Percentiles rank a stretch among this genome's conserved stretches.
Conservation (phyloP, 148 eudicot species). For the Heliosperma pusillum region DNA sequence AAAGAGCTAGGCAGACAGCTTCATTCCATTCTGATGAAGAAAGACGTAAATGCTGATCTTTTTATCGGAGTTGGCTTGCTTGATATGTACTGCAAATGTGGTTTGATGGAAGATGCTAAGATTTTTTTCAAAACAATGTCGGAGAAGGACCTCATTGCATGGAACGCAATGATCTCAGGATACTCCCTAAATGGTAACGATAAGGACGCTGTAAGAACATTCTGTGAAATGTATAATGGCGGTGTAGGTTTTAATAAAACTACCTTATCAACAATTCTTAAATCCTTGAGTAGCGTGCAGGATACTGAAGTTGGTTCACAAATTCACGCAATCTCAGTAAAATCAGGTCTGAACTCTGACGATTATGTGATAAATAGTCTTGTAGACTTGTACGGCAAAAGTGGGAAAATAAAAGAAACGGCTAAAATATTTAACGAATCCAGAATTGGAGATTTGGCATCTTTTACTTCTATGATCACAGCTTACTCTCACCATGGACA, state of each 20-base stretch:
- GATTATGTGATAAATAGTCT: conserved; percentile 56
- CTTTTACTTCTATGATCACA: conserved; percentile 66
- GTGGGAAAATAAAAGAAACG: conserved; percentile 43
- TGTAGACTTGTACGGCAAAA: conserved; percentile 61
- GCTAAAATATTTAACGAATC: conserved; percentile 44
- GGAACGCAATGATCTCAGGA: conserved; percentile 68
- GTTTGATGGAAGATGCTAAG: conserved; percentile 47
- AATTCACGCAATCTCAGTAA: conserved; percentile 52
- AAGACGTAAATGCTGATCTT: conserved; percentile 43
- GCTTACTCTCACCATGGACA: conserved; percentile 65
- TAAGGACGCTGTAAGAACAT: conserved; percentile 42
- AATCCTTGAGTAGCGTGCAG: conserved; percentile 47
- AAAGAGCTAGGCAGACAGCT: conserved; percentile 57
- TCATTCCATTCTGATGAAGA: conserved; percentile 57
- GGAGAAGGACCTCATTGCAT: conserved; percentile 48
- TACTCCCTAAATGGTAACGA: conserved; percentile 43
- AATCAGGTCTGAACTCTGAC: conserved; percentile 49
- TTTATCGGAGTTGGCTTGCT: conserved; percentile 58
- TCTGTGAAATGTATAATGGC: conserved; percentile 37
- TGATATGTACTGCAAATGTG: conserved; percentile 71
- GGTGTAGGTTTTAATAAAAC: conserved; percentile 51
- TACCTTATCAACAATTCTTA: conserved; percentile 55
- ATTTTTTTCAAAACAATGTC: conserved; percentile 40
- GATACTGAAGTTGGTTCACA: conserved; percentile 35
- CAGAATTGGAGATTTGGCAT: conserved; percentile 40